These are phyloP conservation scores for Paraleonurus japonicus DNA, from an alignment of 257 asterid genomes.

Conservation along the genomic window DNA sequence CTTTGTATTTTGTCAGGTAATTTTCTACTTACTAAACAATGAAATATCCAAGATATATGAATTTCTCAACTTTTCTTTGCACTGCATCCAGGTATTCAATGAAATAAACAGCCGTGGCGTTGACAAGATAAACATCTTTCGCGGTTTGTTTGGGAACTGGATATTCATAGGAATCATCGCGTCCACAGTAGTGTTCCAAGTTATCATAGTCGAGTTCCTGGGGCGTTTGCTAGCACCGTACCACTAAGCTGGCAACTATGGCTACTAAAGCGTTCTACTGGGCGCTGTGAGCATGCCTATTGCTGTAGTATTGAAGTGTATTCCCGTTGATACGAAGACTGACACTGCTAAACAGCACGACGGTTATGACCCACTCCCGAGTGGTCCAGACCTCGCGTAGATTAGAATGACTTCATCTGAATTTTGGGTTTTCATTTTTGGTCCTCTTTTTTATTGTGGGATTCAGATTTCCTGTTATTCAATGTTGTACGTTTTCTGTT, in stretches of 20 bases:
- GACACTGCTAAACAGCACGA: slow-evolving; percentile 48
- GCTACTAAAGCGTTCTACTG: slow-evolving; percentile 55
- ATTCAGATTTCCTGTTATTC: background rate
- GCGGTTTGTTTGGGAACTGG: slow-evolving; percentile 68
- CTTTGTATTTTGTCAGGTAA: slow-evolving; percentile 98
- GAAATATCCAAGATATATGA: background rate
- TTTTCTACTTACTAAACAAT: too few relatives aligned
- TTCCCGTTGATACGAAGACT: slow-evolving; percentile 48
- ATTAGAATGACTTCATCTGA: background rate
- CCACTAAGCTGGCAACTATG: slow-evolving; percentile 85
- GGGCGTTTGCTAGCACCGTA: slow-evolving; percentile 94
- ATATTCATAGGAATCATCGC: slow-evolving; percentile 61
- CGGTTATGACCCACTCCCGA: slow-evolving; percentile 64
- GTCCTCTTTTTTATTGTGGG: background rate
- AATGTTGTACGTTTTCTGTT: background rate
- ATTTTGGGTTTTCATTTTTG: slow-evolving; percentile 9
- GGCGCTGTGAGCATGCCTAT: slow-evolving; percentile 70
- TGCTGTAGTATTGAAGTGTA: slow-evolving; percentile 76
- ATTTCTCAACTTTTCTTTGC: background rate
- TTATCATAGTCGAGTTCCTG: slow-evolving; percentile 79
- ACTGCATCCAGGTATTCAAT: slow-evolving; percentile 71
- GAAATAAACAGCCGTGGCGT: slow-evolving; percentile 96
- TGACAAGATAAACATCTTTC: slow-evolving; percentile 82
- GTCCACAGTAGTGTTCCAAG: slow-evolving; percentile 75
- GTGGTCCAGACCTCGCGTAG: slow-evolving; percentile 51